A percentile compares a stretch with the other conserved stretches of the same genome.
phyloP scores from a whole-genome alignment of 2,329 filamentous ascomycete species.

The Macrophomina tecta region DNA sequence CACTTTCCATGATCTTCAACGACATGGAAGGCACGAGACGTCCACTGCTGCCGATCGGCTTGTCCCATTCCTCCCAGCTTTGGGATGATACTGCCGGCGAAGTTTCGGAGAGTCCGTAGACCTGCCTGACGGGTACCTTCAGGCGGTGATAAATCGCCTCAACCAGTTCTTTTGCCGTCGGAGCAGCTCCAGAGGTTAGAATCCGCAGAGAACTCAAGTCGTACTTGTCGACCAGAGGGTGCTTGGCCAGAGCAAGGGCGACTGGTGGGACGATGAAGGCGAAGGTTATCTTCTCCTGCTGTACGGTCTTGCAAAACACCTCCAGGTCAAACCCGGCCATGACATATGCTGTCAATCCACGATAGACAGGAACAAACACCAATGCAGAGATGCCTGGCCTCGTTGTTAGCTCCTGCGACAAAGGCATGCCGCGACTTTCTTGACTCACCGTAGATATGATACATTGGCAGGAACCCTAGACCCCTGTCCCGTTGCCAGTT shows the following conservation, averaged over 20 bases:
- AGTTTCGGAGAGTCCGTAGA: conserved; percentile 83
- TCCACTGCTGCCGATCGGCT: conserved; percentile 75
- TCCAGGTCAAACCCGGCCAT: conserved; percentile 79
- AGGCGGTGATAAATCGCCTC: conserved; percentile 69
- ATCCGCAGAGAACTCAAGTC: conserved; percentile 50
- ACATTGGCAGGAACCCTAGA: not conserved
- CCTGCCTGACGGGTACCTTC: conserved; percentile 79
- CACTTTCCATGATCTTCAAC: conserved; percentile 61
- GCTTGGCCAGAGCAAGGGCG: conserved; percentile 75
- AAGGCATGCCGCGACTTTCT: not conserved
- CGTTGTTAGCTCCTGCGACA: not conserved
- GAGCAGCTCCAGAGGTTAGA: conserved; percentile 83
- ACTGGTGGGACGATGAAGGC: conserved; percentile 82
- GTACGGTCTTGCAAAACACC: conserved; percentile 72
- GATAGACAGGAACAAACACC: not conserved
- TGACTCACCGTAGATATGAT: not conserved
- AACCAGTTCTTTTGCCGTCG: conserved; percentile 76
- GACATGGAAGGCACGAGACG: conserved; percentile 71
- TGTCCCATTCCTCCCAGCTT: conserved; percentile 70
- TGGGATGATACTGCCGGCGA: conserved; percentile 73
- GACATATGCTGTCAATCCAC: conserved; percentile 66
- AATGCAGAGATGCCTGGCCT: not conserved
- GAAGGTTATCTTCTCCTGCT: conserved; percentile 73
- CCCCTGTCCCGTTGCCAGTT: conserved; percentile 16
- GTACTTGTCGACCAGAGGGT: conserved; percentile 75